Evolutionary conservation across 129 eudicot species (phyloP).

Genomic region (Centaurea solstitialis): DNA sequence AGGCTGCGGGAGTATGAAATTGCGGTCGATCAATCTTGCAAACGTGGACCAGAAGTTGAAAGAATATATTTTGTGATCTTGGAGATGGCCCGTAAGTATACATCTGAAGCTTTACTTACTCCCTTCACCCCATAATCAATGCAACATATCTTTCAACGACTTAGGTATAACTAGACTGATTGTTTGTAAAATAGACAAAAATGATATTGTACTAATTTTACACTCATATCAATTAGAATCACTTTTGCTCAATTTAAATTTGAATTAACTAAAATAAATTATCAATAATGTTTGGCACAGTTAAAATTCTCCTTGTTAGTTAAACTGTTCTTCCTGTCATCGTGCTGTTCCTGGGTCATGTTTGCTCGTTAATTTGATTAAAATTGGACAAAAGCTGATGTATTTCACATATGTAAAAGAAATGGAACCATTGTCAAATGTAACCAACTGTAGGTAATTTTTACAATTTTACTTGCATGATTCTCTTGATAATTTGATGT

Average conservation of each 20-base stretch:
- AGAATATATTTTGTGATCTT: conserved; percentile 75
- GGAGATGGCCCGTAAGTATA: conserved; percentile 87
- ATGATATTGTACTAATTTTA: neutral
- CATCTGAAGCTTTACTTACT: conserved; percentile 3
- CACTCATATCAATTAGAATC: neutral
- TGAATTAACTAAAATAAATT: neutral
- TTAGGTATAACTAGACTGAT: neutral
- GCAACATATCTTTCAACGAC: neutral
- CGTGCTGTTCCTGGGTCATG: neutral
- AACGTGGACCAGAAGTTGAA: conserved; percentile 89
- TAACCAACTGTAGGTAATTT: neutral
- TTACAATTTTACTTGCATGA: neutral
- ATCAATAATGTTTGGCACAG: neutral
- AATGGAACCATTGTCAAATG: neutral
- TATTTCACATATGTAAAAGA: neutral
- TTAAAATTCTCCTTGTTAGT: neutral
- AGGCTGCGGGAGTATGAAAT: conserved; percentile 87
- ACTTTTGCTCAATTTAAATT: neutral
- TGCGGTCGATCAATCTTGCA: conserved; percentile 51
- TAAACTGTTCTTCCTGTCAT: neutral
- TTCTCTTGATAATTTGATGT: neutral
- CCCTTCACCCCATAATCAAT: neutral
- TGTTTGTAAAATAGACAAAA: neutral
- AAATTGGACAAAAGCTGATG: neutral
- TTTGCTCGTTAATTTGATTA: neutral